Base-by-base conservation (phyloP, 495 filamentous ascomycete genomes). In the Apiosordaria backusii region DNA sequence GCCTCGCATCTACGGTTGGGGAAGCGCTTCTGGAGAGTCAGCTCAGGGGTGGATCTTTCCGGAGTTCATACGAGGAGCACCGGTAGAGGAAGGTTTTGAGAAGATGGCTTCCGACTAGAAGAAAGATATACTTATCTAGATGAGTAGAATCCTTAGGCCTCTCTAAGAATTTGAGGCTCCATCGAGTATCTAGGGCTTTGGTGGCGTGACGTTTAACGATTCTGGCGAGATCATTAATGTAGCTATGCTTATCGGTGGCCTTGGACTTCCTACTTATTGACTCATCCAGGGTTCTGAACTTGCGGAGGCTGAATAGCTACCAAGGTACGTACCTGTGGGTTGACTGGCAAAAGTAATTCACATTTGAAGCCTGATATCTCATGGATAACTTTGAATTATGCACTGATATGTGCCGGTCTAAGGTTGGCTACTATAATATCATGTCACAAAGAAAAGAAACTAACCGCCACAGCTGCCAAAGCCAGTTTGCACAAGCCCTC, bases 11-110 rank as follows among this genome's bases (percentile, higher is more conserved):
- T 65, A 65, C 21, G 40, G 35, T 27, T 59, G 55, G 63, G 63
- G 63, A 25, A 59, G 63, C 53, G 54, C 63, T 5, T 53, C 54
- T 6, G 54, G 25, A 25, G 21, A 18, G 22, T 23, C 40, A 16
- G 55, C 57, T 27, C 63, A 60, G n/a, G 57, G 63, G 9, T 65
- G 63, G 63, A 65, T 40, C 15, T 16, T 60, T 1, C 63, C 60
- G 21, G 63, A 61, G 23, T 29, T 60, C 22, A 65, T 61, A 40
- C 64, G 55, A 5, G 57, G 64, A 50, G 1, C 4, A 4, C 40
- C 54, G 21, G 40, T 60, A 23, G 64, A 22, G 1, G 24, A 53
- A 4, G 15, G 6, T 21, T 54, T 60, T 23, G 40, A 54, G 6
- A 54, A 54, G 23, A 6, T 50, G 29, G 18, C n/a, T 1, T 55